Percentiles rank a stretch among this genome's conserved stretches.
Conservation (phyloP, 768 basidiomycete genomes). For the Leccinum barrowsii region DNA sequence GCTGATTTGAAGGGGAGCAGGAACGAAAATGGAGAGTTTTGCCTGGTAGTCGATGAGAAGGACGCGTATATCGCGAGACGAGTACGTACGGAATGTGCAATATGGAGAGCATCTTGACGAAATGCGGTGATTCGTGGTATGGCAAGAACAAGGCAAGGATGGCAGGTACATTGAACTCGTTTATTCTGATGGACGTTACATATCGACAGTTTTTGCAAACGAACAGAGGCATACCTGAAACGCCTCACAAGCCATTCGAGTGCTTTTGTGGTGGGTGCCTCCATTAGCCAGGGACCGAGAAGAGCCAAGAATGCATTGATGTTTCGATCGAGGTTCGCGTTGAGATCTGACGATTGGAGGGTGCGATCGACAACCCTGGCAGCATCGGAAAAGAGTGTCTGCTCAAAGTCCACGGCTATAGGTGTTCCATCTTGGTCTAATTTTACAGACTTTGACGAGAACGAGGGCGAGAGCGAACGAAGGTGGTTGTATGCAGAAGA, state of each 20-base stretch:
- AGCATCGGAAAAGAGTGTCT: slow-evolving; percentile 63
- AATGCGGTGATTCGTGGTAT: slow-evolving; percentile 93
- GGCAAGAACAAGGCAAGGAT: slow-evolving; percentile 84
- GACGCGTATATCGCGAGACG: neutral
- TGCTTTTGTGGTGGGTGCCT: slow-evolving; percentile 75
- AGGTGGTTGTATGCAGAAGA: slow-evolving; percentile 77
- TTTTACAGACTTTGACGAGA: slow-evolving; percentile 30
- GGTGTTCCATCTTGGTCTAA: slow-evolving; percentile 16
- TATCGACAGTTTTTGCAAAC: neutral
- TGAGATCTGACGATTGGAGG: slow-evolving; percentile 59
- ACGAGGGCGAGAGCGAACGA: slow-evolving; percentile 50
- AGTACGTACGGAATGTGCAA: slow-evolving; percentile 64
- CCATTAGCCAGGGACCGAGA: slow-evolving; percentile 79
- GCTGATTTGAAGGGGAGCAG: slow-evolving; percentile 75
- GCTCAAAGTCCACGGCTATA: slow-evolving; percentile 50
- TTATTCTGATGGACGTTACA: slow-evolving; percentile 50
- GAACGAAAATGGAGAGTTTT: slow-evolving; percentile 62
- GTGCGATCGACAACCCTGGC: slow-evolving; percentile 78
- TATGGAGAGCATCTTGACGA: slow-evolving; percentile 89
- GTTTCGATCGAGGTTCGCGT: slow-evolving; percentile 55
- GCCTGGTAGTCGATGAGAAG: slow-evolving; percentile 35
- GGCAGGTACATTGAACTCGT: slow-evolving; percentile 87
- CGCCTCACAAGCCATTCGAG: slow-evolving; percentile 94
- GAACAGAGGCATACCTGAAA: slow-evolving; percentile 64
- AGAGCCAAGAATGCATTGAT: slow-evolving; percentile 63